Percentiles rank a stretch among this genome's conserved stretches.
phyloP scores from a whole-genome alignment of 805 yeast species.

The Pichia heedii region DNA sequence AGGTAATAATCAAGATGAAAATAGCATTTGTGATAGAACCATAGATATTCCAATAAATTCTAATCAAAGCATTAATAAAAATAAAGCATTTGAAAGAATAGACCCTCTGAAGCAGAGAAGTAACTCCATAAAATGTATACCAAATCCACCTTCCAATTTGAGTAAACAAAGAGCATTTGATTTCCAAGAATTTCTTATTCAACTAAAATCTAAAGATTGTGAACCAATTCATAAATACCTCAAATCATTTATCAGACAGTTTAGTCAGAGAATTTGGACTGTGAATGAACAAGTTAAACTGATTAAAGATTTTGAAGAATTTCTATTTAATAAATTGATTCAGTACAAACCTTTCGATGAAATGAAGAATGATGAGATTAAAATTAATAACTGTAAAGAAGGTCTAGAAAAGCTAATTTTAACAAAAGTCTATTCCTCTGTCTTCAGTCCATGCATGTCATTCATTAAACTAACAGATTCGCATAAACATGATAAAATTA shows the following conservation, averaged over 20 bases:
- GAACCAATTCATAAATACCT: slow-evolving; percentile 85
- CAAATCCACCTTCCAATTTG: slow-evolving; percentile 24
- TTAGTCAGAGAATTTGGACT: slow-evolving; percentile 60
- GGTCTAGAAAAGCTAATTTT: slow-evolving; percentile 89
- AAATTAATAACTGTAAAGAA: slow-evolving; percentile 66
- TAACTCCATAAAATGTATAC: slow-evolving; percentile 15
- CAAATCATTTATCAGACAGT: slow-evolving; percentile 74
- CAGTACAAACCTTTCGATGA: slow-evolving; percentile 65
- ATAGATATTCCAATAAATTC: background rate
- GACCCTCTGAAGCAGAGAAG: background rate
- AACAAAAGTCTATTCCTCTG: slow-evolving; percentile 71
- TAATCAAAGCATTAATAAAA: no score
- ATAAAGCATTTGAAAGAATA: background rate
- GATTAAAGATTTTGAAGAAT: slow-evolving; percentile 64
- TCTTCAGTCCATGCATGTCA: slow-evolving; percentile 64
- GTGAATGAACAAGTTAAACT: slow-evolving; percentile 72
- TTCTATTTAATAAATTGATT: slow-evolving; percentile 55
- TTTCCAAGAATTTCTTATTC: slow-evolving; percentile 69
- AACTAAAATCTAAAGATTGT: slow-evolving; percentile 65
- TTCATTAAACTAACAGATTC: slow-evolving; percentile 37
- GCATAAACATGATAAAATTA: slow-evolving; percentile 53
- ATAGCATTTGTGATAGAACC: background rate
- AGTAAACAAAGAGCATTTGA: slow-evolving; percentile 47
- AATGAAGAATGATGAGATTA: slow-evolving; percentile 42
- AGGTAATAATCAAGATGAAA: background rate